These are phyloP conservation scores for Phylloporus arenicola DNA, from an alignment of 768 basidiomycete species.

Conservation along the genomic window DNA sequence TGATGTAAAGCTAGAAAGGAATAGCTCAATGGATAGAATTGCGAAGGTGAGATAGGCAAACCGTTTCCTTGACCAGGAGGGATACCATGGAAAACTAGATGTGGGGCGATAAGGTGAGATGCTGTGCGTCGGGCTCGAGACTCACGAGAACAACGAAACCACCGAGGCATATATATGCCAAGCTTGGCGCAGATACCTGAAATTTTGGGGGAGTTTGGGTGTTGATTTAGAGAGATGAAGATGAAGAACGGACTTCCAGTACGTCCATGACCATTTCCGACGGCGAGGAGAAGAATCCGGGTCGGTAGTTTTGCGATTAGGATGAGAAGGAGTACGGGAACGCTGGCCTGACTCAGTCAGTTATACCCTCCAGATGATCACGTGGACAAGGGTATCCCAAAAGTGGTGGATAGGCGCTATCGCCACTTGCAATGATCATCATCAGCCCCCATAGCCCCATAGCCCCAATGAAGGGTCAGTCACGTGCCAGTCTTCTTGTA, in stretches of 20 bases:
- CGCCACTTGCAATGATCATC: background rate
- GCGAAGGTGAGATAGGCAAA: conserved; percentile 20
- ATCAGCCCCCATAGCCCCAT: too few relatives aligned
- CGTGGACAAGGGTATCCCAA: background rate
- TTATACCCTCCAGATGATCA: background rate
- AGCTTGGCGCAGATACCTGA: conserved; percentile 47
- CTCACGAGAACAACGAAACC: conserved; percentile 48
- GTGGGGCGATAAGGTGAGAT: background rate
- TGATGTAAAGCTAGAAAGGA: conserved; percentile 65
- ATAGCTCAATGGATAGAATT: background rate
- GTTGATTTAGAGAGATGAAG: background rate
- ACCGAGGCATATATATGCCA: conserved; percentile 61
- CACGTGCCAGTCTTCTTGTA: background rate
- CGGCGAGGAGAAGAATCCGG: background rate
- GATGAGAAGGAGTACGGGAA: too few relatives aligned
- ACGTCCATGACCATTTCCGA: conserved; percentile 17
- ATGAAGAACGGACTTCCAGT: conserved; percentile 22
- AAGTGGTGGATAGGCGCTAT: background rate
- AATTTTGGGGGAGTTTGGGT: conserved; percentile 20
- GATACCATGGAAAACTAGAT: conserved; percentile 79
- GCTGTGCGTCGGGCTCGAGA: background rate
- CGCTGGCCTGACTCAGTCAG: background rate
- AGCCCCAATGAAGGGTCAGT: background rate
- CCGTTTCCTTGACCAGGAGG: conserved; percentile 77
- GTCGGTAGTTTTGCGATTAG: background rate